These are phyloP conservation scores for Yarrowia yakushimensis DNA, from an alignment of 805 yeast species.

Conservation along the genomic window DNA sequence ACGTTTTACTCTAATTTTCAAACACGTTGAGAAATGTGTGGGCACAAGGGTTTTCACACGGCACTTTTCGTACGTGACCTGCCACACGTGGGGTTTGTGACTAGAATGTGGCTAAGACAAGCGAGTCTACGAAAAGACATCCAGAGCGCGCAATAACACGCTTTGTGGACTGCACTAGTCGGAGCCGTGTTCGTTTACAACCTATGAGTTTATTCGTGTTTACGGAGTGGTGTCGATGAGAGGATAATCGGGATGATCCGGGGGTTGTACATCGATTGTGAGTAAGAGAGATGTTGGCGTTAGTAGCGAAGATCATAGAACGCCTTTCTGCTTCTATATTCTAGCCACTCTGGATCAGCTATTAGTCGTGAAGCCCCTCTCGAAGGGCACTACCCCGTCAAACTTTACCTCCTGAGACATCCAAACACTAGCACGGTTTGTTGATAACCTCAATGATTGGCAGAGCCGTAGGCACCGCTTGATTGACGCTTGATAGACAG, in stretches of 20 bases:
- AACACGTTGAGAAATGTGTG: neutral
- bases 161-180: neutral
- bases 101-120: neutral
- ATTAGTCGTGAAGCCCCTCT: neutral
- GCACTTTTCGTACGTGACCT: neutral
- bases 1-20: neutral
- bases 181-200: neutral
- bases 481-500: neutral
- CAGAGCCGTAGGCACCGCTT: neutral
- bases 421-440: conserved; percentile 13
- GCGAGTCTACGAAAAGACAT: conserved; percentile 4
- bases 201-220: neutral
- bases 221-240: neutral
- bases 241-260: no score
- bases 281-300: no score
- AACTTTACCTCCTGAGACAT: neutral
- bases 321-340: no score
- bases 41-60: neutral
- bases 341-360: no score
- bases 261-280: no score
- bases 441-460: conserved; percentile 5
- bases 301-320: no score
- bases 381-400: neutral
- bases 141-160: neutral
- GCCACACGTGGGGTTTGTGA: neutral